phyloP scores from a whole-genome alignment of 495 filamentous ascomycete species.

The Hyaloscypha bicolor region DNA sequence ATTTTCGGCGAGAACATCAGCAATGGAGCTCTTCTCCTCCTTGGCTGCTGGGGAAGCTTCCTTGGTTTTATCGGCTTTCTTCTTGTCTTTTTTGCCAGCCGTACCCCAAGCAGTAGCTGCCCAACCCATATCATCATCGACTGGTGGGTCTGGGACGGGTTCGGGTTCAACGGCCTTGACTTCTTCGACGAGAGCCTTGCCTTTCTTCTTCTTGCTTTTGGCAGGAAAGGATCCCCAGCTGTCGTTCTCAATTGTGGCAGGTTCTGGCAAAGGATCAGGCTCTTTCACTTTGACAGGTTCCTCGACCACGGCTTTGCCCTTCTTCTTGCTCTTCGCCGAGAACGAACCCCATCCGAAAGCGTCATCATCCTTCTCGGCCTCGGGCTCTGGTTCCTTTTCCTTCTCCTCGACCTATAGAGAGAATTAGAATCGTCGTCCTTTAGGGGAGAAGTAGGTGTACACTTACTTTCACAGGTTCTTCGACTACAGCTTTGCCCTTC shows the following conservation, averaged over 20 bases:
- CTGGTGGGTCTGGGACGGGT: constrained; percentile 2
- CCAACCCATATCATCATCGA: constrained; percentile 4
- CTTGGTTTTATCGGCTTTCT: constrained; percentile 22
- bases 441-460: neutral
- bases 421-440: constrained; percentile 34
- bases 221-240: constrained; percentile 36
- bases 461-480: constrained; percentile 11
- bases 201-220: constrained; percentile 40
- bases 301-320: constrained; percentile 27
- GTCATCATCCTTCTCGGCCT: constrained; percentile 9
- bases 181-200: constrained; percentile 12
- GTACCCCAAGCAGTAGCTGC: constrained; percentile 1
- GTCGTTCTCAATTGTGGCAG: constrained; percentile 35
- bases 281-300: constrained; percentile 19
- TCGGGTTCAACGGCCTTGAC: constrained; percentile 31
- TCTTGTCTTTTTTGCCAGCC: constrained; percentile 28
- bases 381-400: constrained; percentile 6
- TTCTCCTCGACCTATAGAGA: constrained; percentile 20
- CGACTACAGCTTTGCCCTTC: constrained; percentile 11
- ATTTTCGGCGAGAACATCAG: constrained; percentile 26
- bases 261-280: constrained; percentile 26
- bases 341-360: constrained; percentile 35
- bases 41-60: constrained; percentile 12
- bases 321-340: constrained; percentile 40
- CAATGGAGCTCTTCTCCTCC: constrained; percentile 13